Base-by-base conservation (phyloP, 108 stramenopile species). In the Nannochloropsis oceanica region DNA sequence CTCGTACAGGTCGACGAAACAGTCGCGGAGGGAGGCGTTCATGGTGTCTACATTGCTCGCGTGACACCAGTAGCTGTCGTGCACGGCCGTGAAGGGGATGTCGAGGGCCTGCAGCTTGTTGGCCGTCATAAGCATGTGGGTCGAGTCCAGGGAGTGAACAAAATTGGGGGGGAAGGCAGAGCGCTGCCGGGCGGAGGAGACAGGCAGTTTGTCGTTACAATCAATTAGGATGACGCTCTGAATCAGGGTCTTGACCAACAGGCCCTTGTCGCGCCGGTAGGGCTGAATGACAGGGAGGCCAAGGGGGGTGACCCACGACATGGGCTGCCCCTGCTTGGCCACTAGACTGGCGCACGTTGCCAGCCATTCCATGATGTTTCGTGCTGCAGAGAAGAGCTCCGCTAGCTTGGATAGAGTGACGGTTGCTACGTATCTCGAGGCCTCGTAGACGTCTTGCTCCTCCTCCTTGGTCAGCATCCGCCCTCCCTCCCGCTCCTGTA, bases 21-120 rank as follows among this genome's bases (percentile, higher is more conserved):
- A 89, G 85, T 90, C 87, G 42, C 24, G 42, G 27, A 88, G 22
- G 46, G 81, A 43, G 27, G 83, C 87, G 84, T 97, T 98, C 99
- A 99, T 99, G 85, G 93, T 94, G 79, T 98, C 96, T 13, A 98
- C 93, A 85, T 99, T 95, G 46, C 93, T 94, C 1, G 99, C 93
- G 89, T 99, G 99, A 14, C 96, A 97, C 99, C 99, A 99, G 90
- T 96, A 99, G 26, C 93, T 94, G 86, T 99, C 99, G 87, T 99
- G 99, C 27, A 99, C 99, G 22, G 99, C 97, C 14, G 97, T 94
- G 87, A 99, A 99, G 44, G 91, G 83, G 25, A 99, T 85, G 0
- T 96, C 96, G 73, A 93, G 90, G 83, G 93, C 92, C 43, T 95
- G 90, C 97, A 99, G 98, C 85, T 96, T 95, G 12, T 96, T 82